Percentiles rank a stretch among this genome's conserved stretches.
Conservation (phyloP, 345 rosid genomes). For the Lenwebbia sp. region DNA sequence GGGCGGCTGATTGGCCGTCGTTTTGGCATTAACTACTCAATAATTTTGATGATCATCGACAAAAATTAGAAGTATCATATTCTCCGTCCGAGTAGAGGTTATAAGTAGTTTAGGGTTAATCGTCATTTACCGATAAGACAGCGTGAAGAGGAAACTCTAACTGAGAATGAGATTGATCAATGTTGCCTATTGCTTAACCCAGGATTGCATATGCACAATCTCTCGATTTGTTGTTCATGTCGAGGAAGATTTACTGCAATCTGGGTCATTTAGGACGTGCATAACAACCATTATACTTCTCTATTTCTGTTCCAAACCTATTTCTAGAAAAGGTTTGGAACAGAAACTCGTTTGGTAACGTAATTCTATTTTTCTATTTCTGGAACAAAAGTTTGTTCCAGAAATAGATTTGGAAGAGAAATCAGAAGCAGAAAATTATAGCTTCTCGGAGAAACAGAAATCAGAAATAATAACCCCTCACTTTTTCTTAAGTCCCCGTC, state of each 20-base stretch:
- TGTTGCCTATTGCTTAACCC: neutral
- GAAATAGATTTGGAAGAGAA: no score
- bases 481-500: no score
- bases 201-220: neutral
- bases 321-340: no score
- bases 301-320: no score
- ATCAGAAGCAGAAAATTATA: no score
- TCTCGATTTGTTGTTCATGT: neutral
- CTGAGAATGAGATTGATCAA: neutral
- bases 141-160: neutral
- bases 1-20: neutral
- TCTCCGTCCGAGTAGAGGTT: neutral
- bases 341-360: no score
- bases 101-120: neutral
- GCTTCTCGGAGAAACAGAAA: no score
- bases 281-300: no score
- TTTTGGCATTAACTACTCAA: neutral
- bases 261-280: no score
- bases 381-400: no score
- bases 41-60: neutral
- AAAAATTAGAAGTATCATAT: neutral
- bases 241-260: neutral
- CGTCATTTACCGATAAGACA: neutral
- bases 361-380: no score
- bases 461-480: no score